Base-by-base conservation (phyloP, 2,329 filamentous ascomycete species). In the Aspergillus luchuensis region DNA sequence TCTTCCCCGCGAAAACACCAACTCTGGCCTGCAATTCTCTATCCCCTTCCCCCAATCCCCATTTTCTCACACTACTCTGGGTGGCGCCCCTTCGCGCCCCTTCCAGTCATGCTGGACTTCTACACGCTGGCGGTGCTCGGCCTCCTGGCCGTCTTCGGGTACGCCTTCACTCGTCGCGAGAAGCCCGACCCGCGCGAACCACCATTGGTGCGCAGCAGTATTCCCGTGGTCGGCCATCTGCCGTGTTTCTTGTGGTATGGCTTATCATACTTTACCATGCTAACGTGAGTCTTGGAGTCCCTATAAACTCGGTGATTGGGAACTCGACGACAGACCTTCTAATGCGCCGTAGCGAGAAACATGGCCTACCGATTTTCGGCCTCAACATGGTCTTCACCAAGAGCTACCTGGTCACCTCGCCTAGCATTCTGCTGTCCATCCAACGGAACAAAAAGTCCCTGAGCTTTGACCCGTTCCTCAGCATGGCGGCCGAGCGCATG, bases 181-280 rank as follows among this genome's bases (percentile, higher is more conserved):
- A 45, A 5, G 2, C 19, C 7, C 38, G 70, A 73, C 49, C 65
- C 69, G 13, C 68, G 68, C 8, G 71, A 73, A 52, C 71, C 71
- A 3, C 69, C 70, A 0, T 15, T 59, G 10, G 56, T 71, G 23
- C 47, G 48, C 8, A 57, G 55, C 25, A 36, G 45, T 4, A 67
- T 74, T 38, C 72, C 72, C 1, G n/a, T 73, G 2, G 41, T 74
- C 43, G 70, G 72, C 8, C 72, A 74, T 56, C 4, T 68, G 13
- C 39, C 71, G 15, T 69, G 65, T 2, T 39, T 74, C 7, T 13
- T 71, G 7, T 54, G 62, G 13, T 49, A 71, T 57, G 71, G 72
- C 0, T 19, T 69, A 3, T 50, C 56, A 11, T 73, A 74, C 41
- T 72, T 65, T 45, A 38, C 45, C 3, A 53, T 50, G 11, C 53